These are phyloP conservation scores for Venturia pyrina DNA, from an alignment of 2,329 filamentous ascomycete genomes.

Conservation along the genomic window DNA sequence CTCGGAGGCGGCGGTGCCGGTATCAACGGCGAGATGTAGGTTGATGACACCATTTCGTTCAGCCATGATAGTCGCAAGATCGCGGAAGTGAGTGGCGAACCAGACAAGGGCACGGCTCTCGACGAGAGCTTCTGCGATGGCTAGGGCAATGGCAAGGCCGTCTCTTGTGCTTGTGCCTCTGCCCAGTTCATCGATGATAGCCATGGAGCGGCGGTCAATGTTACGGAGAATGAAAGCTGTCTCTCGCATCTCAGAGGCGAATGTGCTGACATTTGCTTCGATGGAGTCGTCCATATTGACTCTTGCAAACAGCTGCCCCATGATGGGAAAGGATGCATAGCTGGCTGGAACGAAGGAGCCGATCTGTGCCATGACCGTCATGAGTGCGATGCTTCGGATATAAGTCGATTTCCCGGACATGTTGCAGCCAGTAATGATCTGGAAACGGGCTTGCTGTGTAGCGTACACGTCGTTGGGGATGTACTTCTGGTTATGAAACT, in stretches of 20 bases:
- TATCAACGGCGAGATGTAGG: constrained; percentile 66
- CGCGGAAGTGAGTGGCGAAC: constrained; percentile 89
- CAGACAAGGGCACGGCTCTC: constrained; percentile 69
- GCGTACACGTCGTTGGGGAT: constrained; percentile 88
- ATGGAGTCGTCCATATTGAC: constrained; percentile 80
- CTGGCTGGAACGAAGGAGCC: constrained; percentile 82
- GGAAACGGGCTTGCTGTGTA: constrained; percentile 69
- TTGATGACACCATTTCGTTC: constrained; percentile 73
- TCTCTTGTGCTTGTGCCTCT: constrained; percentile 83
- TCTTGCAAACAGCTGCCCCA: constrained; percentile 76
- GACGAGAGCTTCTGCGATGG: constrained; percentile 80
- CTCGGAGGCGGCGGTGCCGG: constrained; percentile 16
- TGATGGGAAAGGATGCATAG: constrained; percentile 71
- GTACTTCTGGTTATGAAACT: constrained; percentile 57
- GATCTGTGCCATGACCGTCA: constrained; percentile 88
- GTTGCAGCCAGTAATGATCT: constrained; percentile 87
- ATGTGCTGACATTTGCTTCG: constrained; percentile 85
- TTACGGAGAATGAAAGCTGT: constrained; percentile 88
- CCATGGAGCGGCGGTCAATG: constrained; percentile 64
- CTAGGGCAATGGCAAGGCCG: constrained; percentile 78
- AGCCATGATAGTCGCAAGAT: constrained; percentile 65
- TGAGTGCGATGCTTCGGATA: constrained; percentile 72
- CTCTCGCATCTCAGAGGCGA: constrained; percentile 90
- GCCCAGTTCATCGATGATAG: constrained; percentile 85
- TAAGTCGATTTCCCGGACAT: constrained; percentile 99